Conservation (phyloP, 345 rosid species). For the Litchi chinensis region DNA sequence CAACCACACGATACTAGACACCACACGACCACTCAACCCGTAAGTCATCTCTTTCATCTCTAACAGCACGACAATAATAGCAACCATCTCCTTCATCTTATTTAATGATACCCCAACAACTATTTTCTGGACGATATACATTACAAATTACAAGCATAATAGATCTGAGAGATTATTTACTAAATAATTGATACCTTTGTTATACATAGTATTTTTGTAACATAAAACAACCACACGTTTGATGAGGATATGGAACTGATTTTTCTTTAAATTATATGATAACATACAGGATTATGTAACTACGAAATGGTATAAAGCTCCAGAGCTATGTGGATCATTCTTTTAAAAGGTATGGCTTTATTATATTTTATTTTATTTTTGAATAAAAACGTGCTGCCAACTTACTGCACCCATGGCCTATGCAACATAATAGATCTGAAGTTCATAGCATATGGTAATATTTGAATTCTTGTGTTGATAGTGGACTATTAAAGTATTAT, state of each 20-base stretch:
- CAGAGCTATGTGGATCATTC: constrained; percentile 97
- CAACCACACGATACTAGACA: no score
- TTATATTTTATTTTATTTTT: no score
- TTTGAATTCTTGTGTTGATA: constrained; percentile 12
- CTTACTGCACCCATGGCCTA: background rate
- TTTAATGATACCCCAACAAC: constrained; percentile 88
- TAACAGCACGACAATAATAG: no score
- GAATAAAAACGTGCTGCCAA: background rate
- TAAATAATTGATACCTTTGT: no score
- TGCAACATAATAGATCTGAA: no score
- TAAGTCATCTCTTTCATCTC: no score
- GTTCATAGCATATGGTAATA: background rate
- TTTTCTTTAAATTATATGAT: constrained; percentile 20
- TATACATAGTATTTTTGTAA: no score
- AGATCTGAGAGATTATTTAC: constrained; percentile 8
- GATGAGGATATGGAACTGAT: constrained; percentile 17
- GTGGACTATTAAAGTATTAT: background rate
- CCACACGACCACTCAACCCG: no score
- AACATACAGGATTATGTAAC: constrained; percentile 87
- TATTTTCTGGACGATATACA: constrained; percentile 88
- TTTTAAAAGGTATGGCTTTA: constrained; percentile 79
- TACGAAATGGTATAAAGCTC: constrained; percentile 98
- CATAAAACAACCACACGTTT: no score
- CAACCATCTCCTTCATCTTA: no score
- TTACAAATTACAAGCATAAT: background rate